Evolutionary conservation across 345 rosid genomes (phyloP).

Genomic region (Pelargonium nanum): DNA sequence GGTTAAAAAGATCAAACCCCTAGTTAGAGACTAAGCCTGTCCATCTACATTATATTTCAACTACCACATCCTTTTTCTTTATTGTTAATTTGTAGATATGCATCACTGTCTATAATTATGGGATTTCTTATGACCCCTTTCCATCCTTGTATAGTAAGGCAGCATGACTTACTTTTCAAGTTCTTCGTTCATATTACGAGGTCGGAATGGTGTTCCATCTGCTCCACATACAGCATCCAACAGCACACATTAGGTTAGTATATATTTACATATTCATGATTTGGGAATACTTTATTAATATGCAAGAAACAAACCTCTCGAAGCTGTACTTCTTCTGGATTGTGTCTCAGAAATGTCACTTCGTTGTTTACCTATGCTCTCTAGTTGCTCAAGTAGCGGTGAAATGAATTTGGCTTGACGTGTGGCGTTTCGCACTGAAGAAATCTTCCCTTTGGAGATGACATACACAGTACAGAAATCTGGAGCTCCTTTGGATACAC

Average conservation of each 20-base stretch:
- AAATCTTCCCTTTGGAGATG: conserved; percentile 66
- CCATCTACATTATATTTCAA: no score
- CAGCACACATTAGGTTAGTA: not conserved
- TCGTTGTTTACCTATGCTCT: conserved; percentile 16
- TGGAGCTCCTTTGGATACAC: conserved; percentile 53
- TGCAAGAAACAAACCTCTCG: conserved; percentile 36
- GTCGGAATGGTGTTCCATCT: conserved; percentile 35
- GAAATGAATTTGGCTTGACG: conserved; percentile 52
- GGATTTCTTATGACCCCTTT: no score
- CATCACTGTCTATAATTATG: not conserved
- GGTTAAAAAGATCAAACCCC: no score
- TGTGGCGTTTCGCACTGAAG: conserved; percentile 43
- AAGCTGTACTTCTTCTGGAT: conserved; percentile 23
- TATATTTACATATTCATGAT: not conserved
- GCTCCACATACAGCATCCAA: conserved; percentile 5
- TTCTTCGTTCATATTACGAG: conserved; percentile 31
- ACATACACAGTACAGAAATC: conserved; percentile 80
- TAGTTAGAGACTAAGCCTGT: no score
- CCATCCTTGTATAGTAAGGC: no score
- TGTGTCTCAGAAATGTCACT: conserved; percentile 18
- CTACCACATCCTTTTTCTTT: not conserved
- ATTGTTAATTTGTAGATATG: not conserved
- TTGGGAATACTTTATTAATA: no score
- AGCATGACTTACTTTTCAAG: conserved; percentile 26
- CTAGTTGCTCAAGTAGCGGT: conserved; percentile 47